Evolutionary conservation across 2,329 filamentous ascomycete species (phyloP).

Genomic region (Corinectria fuckeliana): DNA sequence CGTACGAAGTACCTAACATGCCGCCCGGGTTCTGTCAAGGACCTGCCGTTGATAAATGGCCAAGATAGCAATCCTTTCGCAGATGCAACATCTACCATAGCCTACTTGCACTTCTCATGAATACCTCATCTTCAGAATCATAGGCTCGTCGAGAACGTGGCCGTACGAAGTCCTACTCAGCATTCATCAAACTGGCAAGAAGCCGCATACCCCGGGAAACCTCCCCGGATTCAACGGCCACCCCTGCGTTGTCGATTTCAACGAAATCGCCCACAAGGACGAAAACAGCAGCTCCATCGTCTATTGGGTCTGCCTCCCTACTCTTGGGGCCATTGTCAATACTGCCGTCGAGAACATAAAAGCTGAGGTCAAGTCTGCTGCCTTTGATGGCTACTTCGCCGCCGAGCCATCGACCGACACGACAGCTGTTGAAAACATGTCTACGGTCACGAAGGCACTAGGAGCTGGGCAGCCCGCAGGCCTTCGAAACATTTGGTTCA

Average conservation of each 20-base stretch:
- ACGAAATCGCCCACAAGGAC: constrained; percentile 40
- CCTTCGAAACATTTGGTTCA: constrained; percentile 46
- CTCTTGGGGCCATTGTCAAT: constrained; percentile 40
- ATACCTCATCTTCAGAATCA: too few species aligned
- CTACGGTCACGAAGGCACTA: constrained; percentile 41
- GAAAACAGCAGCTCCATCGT: constrained; percentile 43
- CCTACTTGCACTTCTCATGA: too few species aligned
- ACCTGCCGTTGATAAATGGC: too few species aligned
- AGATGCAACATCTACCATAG: too few species aligned
- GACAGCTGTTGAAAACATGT: constrained; percentile 37
- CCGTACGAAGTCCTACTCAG: too few species aligned
- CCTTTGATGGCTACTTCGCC: constrained; percentile 40
- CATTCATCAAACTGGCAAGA: too few species aligned
- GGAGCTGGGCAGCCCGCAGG: constrained; percentile 39
- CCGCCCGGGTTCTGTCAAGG: too few species aligned
- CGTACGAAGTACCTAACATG: too few species aligned
- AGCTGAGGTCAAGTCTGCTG: constrained; percentile 35
- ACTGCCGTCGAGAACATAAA: constrained; percentile 42
- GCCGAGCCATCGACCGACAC: constrained; percentile 35
- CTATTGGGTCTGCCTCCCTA: constrained; percentile 43
- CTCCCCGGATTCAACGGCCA: neutral
- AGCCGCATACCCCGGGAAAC: too few species aligned
- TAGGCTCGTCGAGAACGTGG: too few species aligned
- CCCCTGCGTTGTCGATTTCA: constrained; percentile 39
- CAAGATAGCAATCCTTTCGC: too few species aligned